These are phyloP conservation scores for Collybia sordida DNA, from an alignment of 768 basidiomycete genomes.

Conservation along the genomic window DNA sequence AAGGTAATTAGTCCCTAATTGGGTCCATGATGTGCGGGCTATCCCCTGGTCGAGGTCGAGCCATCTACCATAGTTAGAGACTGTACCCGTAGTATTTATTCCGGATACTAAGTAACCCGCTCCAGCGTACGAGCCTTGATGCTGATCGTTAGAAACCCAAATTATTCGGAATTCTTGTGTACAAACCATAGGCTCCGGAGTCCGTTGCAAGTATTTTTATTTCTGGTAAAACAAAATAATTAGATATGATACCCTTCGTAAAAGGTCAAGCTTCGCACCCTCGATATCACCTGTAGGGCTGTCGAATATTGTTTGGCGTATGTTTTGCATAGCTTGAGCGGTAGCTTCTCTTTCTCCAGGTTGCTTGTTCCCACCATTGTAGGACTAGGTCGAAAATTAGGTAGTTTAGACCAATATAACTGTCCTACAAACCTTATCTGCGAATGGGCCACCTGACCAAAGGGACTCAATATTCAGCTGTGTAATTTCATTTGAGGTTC, in stretches of 20 bases:
- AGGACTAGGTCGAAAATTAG: constrained; percentile 36
- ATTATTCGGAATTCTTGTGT: not conserved
- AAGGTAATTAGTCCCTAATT: constrained; percentile 41
- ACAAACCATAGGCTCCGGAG: constrained; percentile 61
- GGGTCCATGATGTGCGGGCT: constrained; percentile 59
- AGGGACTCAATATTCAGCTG: constrained; percentile 77
- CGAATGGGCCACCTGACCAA: constrained; percentile 75
- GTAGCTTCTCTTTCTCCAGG: constrained; percentile 41
- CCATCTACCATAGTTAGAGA: constrained; percentile 59
- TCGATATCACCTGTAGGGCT: constrained; percentile 59
- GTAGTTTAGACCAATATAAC: not conserved
- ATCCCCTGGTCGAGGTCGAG: constrained; percentile 67
- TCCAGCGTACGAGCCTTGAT: constrained; percentile 64
- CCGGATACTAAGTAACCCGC: constrained; percentile 61
- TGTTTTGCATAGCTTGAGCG: constrained; percentile 48
- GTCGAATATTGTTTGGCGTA: constrained; percentile 57
- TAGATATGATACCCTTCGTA: too few species aligned
- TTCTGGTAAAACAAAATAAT: not conserved
- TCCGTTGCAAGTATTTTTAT: constrained; percentile 45
- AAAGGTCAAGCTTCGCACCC: constrained; percentile 46
- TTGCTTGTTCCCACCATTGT: constrained; percentile 70
- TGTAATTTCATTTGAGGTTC: constrained; percentile 54
- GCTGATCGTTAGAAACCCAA: not conserved
- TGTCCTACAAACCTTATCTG: constrained; percentile 48
- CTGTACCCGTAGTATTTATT: constrained; percentile 36